phyloP scores from a whole-genome alignment of 805 yeast genomes.

The Monosporozyma aerobia region DNA sequence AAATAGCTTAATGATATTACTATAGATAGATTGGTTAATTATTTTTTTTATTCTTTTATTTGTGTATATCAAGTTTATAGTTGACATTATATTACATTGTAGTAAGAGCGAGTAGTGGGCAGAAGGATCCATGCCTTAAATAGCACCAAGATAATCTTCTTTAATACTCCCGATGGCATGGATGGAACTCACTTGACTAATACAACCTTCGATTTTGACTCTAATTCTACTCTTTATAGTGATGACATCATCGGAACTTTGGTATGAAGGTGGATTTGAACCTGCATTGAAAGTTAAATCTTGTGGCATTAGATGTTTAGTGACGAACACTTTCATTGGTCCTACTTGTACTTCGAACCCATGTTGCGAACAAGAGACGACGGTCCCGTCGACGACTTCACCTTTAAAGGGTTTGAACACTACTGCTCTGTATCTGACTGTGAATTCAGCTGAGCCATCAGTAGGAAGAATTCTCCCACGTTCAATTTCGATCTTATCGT shows the following conservation, averaged over 20 bases:
- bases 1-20: neutral
- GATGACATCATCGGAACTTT: conserved; percentile 87
- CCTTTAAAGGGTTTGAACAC: conserved; percentile 99
- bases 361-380: conserved; percentile 85
- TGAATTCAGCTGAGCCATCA: conserved; percentile 91
- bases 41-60: neutral
- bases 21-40: neutral
- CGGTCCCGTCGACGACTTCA: conserved; percentile 95
- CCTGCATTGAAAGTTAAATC: conserved; percentile 92
- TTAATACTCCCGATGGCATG: conserved; percentile 96
- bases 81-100: neutral
- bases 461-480: conserved; percentile 87
- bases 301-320: conserved; percentile 88
- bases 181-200: conserved; percentile 94
- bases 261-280: conserved; percentile 97
- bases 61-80: neutral
- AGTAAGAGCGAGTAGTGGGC: neutral
- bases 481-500: conserved; percentile 90
- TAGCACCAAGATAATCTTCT: conserved; percentile 93
- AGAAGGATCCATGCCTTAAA: conserved; percentile 10
- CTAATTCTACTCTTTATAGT: conserved; percentile 91
- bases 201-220: conserved; percentile 91
- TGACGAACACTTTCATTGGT: conserved; percentile 87
- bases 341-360: conserved; percentile 98
- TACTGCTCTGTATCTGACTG: conserved; percentile 90